A percentile compares a stretch with the other conserved stretches of the same genome.
These are phyloP conservation scores for Monoraphidium neglectum DNA, from an alignment of 139 green algal species.

Conservation along the genomic window DNA sequence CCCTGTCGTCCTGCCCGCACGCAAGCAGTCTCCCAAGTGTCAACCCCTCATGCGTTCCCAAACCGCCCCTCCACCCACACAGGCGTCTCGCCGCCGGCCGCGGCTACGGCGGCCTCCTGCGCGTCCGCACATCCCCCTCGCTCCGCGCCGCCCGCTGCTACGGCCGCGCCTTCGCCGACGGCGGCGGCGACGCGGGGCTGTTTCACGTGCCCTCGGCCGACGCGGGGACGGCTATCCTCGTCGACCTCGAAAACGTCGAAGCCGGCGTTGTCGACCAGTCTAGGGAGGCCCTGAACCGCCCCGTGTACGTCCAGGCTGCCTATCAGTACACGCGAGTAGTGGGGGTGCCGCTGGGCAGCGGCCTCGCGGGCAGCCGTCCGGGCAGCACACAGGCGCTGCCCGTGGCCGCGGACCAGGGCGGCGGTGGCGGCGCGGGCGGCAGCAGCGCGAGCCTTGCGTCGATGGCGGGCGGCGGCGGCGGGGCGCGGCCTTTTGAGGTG, in stretches of 20 bases:
- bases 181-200: conserved; percentile 60
- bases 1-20: no score
- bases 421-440: no score
- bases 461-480: not conserved
- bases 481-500: conserved; percentile 39
- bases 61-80: conserved; percentile 14
- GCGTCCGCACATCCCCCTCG: conserved; percentile 72
- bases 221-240: conserved; percentile 65
- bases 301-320: not conserved
- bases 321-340: conserved; percentile 42
- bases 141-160: conserved; percentile 67
- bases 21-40: not conserved
- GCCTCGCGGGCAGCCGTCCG: not conserved
- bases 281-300: no score
- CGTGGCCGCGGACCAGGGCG: no score
- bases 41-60: not conserved
- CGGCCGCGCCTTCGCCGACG: conserved; percentile 65
- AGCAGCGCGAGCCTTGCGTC: conserved; percentile 11
- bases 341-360: conserved; percentile 1
- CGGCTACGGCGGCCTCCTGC: conserved; percentile 68
- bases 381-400: not conserved
- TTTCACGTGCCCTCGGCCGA: conserved; percentile 73
- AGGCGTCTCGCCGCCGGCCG: conserved; percentile 65
- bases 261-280: not conserved
- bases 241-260: conserved; percentile 49